Conservation (phyloP, 306 rosid species). For the Vigna radiata region DNA sequence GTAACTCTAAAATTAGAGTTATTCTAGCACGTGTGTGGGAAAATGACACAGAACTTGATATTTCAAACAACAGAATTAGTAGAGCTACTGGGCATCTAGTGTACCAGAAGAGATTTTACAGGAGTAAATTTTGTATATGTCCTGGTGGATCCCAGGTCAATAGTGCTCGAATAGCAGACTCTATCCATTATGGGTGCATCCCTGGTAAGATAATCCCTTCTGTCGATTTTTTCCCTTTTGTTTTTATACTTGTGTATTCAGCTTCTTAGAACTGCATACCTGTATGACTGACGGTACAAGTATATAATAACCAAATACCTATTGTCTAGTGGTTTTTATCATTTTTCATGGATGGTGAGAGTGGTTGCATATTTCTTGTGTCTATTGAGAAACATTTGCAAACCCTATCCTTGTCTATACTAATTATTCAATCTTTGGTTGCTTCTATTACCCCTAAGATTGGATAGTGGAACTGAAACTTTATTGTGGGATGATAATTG, state of each 20-base stretch:
- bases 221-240: constrained; percentile 2
- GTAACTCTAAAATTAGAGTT: constrained; percentile 95
- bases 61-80: constrained; percentile 85
- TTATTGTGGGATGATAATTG: constrained; percentile 16
- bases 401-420: constrained; percentile 14
- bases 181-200: constrained; percentile 97
- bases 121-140: constrained; percentile 88
- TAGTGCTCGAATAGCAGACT: constrained; percentile 93
- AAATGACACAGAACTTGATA: constrained; percentile 94
- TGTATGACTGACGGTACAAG: constrained; percentile 19
- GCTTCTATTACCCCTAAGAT: constrained; percentile 10
- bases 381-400: constrained; percentile 15
- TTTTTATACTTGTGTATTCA: constrained; percentile 28
- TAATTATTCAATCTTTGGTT: constrained; percentile 21
- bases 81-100: constrained; percentile 84
- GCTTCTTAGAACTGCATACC: constrained; percentile 7
- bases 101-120: constrained; percentile 90
- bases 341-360: constrained; percentile 26
- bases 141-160: constrained; percentile 99
- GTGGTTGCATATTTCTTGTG: constrained; percentile 22
- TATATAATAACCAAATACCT: constrained; percentile 1
- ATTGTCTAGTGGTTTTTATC: constrained; percentile 10
- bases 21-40: constrained; percentile 95
- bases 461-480: constrained; percentile 10
- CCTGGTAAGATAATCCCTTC: constrained; percentile 69